Base-by-base conservation (phyloP, 2,329 filamentous ascomycete genomes). In the Lasiodiplodia gonubiensis region DNA sequence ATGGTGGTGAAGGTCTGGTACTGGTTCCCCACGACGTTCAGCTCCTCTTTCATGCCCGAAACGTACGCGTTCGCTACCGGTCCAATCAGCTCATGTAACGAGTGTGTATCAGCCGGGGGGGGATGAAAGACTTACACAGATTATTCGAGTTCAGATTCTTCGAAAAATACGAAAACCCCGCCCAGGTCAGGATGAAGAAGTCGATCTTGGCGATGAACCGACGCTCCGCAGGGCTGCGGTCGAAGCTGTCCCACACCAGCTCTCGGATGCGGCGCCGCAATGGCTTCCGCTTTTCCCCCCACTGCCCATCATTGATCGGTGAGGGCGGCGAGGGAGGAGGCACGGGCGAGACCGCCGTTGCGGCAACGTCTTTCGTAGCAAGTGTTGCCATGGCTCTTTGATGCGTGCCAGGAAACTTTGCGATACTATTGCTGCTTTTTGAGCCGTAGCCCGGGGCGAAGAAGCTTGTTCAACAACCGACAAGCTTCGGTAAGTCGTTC, bases 21-120 rank as follows among this genome's bases (percentile, higher is more conserved):
- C 71, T 90, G 82, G 65, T 90, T 88, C 2, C 86, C 88, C 25
- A 76, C 73, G n/a, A 80, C 72, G 4, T 71, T 65, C 2, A 77
- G 68, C 46, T 77, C 74, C 61, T 73, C 73, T 46, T 72, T 77
- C 69, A 79, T 75, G 46, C 77, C 76, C 6, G 76, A 76, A 6
- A 82, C 77, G 37, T 78, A 77, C 68, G 75, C 81, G 81, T 87
- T 89, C 4, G 60, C 60, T 64, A 23, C 18, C 7, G 10, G 7
- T 2, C 42, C 18, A 5, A 46, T 46, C 6, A 46, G 42, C 8
- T 7, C 14, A 2, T 16, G 4, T 8, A 11, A 27, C 27, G 2
- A 11, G 25, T 3, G 16, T 42, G 12, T 10, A 33, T 2, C 30
- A 33, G 27, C 27, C 27, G 27, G 27, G 5, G 27, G n/a, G n/a